These are phyloP conservation scores for Lagenaria siceraria DNA, from an alignment of 306 rosid species.

Conservation along the genomic window DNA sequence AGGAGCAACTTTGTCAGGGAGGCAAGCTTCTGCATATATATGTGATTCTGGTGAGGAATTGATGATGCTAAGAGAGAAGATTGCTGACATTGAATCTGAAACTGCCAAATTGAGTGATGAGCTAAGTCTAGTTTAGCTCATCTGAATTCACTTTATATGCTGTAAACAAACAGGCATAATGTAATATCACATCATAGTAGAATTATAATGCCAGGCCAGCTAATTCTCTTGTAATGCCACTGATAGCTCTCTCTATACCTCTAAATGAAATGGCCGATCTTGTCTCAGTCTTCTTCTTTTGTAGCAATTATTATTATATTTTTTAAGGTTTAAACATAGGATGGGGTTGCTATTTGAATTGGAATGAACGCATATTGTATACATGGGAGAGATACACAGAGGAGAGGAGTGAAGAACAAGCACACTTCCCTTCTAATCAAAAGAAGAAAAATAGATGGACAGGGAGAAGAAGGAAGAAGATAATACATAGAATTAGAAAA, in stretches of 20 bases:
- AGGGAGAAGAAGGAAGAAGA: too few relatives aligned
- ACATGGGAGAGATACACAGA: too few relatives aligned
- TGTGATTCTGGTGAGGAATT: conserved; percentile 78
- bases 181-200: not conserved
- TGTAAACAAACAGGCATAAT: not conserved
- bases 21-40: conserved; percentile 80
- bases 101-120: conserved; percentile 48
- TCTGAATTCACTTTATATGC: not conserved
- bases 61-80: conserved; percentile 54
- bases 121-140: conserved; percentile 52
- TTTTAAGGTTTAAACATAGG: too few relatives aligned
- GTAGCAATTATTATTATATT: too few relatives aligned
- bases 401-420: too few relatives aligned
- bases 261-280: not conserved
- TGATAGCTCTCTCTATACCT: not conserved
- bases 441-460: too few relatives aligned
- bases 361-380: too few relatives aligned
- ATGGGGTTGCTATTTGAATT: too few relatives aligned
- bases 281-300: not conserved
- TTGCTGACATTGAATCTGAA: conserved; percentile 26
- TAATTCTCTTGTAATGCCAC: not conserved
- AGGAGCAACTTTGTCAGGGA: conserved; percentile 95
- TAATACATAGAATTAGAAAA: too few relatives aligned
- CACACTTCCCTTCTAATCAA: too few relatives aligned
- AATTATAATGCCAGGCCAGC: not conserved